Evolutionary conservation across 306 rosid genomes (phyloP), one percentile per base, ranked within the genome.

Genomic region (Cucurbita maxima): DNA sequence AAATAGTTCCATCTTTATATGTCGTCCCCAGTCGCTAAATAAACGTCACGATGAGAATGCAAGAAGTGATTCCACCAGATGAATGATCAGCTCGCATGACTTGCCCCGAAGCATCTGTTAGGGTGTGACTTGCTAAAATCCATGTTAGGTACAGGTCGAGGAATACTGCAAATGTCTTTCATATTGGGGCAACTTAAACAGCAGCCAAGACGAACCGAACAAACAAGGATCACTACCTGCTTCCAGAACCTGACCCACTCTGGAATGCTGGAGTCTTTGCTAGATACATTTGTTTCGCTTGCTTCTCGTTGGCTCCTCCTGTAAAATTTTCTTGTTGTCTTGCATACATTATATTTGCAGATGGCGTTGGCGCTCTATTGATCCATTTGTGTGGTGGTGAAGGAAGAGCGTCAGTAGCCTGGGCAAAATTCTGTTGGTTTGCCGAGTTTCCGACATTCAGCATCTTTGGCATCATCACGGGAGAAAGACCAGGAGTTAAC

Each of bases 321-420:
- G 56, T 8, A 40, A 79, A 78, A 72, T 74, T 75, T 82, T 88
- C 97, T 79, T 79, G 92, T 79, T 79, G 88, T 81, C 86, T 75
- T 53, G 34, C 43, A 77, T 79, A 56, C 61, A 86, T 72, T 77
- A 88, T 92, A 79, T 83, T 87, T 4, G 68, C 69, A 74, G 72
- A 59, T 7, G 86, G 86, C 44, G 70, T 62, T 7, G 86, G 86
- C 44, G 70, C 83, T 76, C 76, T 91, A 52, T 83, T 83, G 73
- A 89, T 82, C 99, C 99, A 94, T 59, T 87, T 89, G 53, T 93
- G 85, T 57, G 99, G 97, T 13, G 97, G 97, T 52, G 79, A 75
- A 30, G 97, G 97, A 82, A 89, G 96, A 44, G 59, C 9, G 40
- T 83, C 85, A 43, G 64, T 75, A 76, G 74, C 82, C 79, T 83